These are phyloP conservation scores for Chaetothyriales sp. DNA, from an alignment of 2,329 filamentous ascomycete genomes.

Conservation along the genomic window DNA sequence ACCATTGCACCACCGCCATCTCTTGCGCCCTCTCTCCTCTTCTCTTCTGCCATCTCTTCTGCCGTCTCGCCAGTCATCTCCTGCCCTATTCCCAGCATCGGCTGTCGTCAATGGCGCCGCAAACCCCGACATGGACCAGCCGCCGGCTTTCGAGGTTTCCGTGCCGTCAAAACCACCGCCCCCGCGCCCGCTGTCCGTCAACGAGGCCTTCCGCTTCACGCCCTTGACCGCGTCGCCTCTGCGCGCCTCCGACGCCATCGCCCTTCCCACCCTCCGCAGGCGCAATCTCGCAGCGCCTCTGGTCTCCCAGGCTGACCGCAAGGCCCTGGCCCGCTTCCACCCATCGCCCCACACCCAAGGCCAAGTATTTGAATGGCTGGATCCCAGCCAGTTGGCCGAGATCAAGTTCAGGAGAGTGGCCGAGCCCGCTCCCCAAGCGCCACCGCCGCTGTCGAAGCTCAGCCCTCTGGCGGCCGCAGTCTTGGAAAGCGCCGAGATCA, in stretches of 20 bases:
- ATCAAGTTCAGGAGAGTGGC: slow-evolving; percentile 3
- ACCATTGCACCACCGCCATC: too few species aligned
- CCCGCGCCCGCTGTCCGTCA: slow-evolving; percentile 29
- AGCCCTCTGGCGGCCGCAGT: neutral
- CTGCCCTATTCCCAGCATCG: neutral
- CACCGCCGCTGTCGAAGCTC: neutral
- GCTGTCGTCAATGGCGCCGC: neutral
- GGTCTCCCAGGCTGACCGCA: slow-evolving; percentile 8
- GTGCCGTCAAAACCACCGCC: neutral
- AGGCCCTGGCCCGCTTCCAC: slow-evolving; percentile 7
- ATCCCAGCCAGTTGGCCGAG: slow-evolving; percentile 9
- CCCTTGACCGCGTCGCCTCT: slow-evolving; percentile 34
- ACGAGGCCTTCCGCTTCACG: slow-evolving; percentile 36
- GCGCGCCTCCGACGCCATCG: slow-evolving; percentile 22
- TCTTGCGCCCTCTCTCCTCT: too few species aligned
- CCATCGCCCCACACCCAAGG: slow-evolving; percentile 8
- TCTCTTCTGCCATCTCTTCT: neutral
- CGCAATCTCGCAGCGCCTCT: neutral
- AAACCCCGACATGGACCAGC: slow-evolving; percentile 1
- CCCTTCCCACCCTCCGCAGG: slow-evolving; percentile 9
- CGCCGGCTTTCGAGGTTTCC: slow-evolving; percentile 2
- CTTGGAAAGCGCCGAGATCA: neutral
- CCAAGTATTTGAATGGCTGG: slow-evolving; percentile 8
- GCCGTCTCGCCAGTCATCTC: neutral
- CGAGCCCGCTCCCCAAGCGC: neutral